phyloP scores from a whole-genome alignment of 2,329 filamentous ascomycete genomes.

The Diplodia corticola region DNA sequence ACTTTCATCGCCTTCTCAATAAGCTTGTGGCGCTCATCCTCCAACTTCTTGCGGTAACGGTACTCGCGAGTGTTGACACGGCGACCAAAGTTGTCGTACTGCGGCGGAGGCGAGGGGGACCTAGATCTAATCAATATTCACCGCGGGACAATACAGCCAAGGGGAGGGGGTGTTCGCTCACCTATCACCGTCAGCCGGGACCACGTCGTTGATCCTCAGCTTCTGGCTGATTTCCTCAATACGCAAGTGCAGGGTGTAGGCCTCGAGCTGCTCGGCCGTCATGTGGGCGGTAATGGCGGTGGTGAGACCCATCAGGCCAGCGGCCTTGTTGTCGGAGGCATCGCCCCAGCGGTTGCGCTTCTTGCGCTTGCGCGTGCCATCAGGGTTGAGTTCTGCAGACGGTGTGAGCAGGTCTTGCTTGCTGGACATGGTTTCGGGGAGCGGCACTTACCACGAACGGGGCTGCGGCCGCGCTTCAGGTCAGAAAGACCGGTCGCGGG shows the following conservation, averaged over 20 bases:
- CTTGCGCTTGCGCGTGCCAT: conserved; percentile 87
- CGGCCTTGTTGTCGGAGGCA: conserved; percentile 96
- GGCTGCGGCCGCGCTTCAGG: conserved; percentile 88
- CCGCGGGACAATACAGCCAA: background rate
- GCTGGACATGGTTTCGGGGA: background rate
- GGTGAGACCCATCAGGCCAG: conserved; percentile 93
- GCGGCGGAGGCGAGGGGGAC: conserved; percentile 90
- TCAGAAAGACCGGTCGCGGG: conserved; percentile 49
- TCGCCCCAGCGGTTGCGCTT: conserved; percentile 99
- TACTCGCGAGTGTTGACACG: conserved; percentile 99
- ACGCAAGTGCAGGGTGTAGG: conserved; percentile 91
- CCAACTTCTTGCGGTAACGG: conserved; percentile 94
- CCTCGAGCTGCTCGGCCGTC: conserved; percentile 97
- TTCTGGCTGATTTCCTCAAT: conserved; percentile 99
- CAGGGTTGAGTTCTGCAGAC: conserved; percentile 46
- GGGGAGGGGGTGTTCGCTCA: conserved; percentile 49
- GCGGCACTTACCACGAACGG: conserved; percentile 58
- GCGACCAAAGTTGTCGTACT: conserved; percentile 98
- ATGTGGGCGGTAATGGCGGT: conserved; percentile 97
- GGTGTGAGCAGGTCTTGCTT: background rate
- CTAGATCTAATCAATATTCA: conserved; percentile 49
- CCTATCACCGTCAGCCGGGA: conserved; percentile 94
- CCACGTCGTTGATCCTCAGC: conserved; percentile 97
- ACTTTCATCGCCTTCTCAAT: conserved; percentile 99
- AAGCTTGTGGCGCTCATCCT: conserved; percentile 98